A percentile compares a stretch with the other conserved stretches of the same genome.
These are phyloP conservation scores for Akanthomyces muscarius DNA, from an alignment of 2,329 filamentous ascomycete genomes.

Conservation along the genomic window DNA sequence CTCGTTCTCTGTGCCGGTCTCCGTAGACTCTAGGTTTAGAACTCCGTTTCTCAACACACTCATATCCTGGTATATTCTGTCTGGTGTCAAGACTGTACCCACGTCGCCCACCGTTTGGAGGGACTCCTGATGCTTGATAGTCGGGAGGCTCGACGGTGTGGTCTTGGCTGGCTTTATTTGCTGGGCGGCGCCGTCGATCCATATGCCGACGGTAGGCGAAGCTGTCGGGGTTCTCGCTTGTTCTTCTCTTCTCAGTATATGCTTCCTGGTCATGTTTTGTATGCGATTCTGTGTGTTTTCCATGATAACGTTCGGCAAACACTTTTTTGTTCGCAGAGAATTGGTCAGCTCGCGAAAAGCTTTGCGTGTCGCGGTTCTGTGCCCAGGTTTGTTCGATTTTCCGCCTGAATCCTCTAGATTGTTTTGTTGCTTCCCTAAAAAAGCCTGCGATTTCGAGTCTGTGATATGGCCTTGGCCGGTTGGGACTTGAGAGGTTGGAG, in stretches of 20 bases:
- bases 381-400: background rate
- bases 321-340: conserved; percentile 1
- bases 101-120: background rate
- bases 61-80: background rate
- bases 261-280: background rate
- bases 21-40: background rate
- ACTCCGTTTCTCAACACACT: background rate
- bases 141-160: background rate
- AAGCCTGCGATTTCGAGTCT: conserved; percentile 17
- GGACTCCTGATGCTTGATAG: background rate
- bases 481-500: conserved; percentile 8
- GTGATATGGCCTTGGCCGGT: background rate
- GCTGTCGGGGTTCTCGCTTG: background rate
- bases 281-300: background rate
- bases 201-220: background rate
- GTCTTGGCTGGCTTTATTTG: background rate
- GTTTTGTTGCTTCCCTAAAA: conserved; percentile 20
- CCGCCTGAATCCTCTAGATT: background rate
- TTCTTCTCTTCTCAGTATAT: background rate
- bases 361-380: conserved; percentile 1
- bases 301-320: background rate
- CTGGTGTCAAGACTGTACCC: background rate
- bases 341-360: conserved; percentile 36
- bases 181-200: background rate
- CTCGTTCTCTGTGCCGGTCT: conserved; percentile 6